Percentiles rank a stretch among this genome's conserved stretches.
Evolutionary conservation across 352 stramenopile genomes (phyloP).

Genomic region (Pseudoperonospora humuli): DNA sequence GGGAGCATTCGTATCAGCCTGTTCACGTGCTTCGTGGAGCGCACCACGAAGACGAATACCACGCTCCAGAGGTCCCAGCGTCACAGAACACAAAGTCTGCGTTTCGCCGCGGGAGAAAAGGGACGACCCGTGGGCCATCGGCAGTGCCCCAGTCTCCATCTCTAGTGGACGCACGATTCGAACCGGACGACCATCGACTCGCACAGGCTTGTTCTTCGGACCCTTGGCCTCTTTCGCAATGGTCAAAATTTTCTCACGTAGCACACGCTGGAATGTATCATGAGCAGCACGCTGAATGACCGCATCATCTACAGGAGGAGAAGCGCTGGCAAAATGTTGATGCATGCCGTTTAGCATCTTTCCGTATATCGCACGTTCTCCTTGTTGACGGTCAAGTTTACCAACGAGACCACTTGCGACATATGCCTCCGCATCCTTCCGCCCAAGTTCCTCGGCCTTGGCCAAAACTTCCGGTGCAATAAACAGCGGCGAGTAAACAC

Average conservation of each 20-base stretch:
- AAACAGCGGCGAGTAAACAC: slow-evolving; percentile 38
- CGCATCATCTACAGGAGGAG: slow-evolving; percentile 31
- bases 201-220: slow-evolving; percentile 33
- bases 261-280: slow-evolving; percentile 65
- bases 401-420: slow-evolving; percentile 27
- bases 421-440: slow-evolving; percentile 33
- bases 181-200: slow-evolving; percentile 81
- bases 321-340: slow-evolving; percentile 30
- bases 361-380: slow-evolving; percentile 60
- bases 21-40: slow-evolving; percentile 34
- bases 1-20: slow-evolving; percentile 22
- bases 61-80: slow-evolving; percentile 72
- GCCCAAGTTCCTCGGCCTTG: slow-evolving; percentile 49
- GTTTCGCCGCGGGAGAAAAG: slow-evolving; percentile 86
- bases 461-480: slow-evolving; percentile 43
- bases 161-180: slow-evolving; percentile 80
- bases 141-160: slow-evolving; percentile 82
- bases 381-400: slow-evolving; percentile 58
- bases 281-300: slow-evolving; percentile 61
- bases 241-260: slow-evolving; percentile 58
- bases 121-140: slow-evolving; percentile 85
- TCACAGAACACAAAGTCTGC: slow-evolving; percentile 87
- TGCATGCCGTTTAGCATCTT: slow-evolving; percentile 63
- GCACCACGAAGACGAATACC: slow-evolving; percentile 62
- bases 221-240: slow-evolving; percentile 18